Conservation (phyloP, 768 basidiomycete genomes). For the Pisolithus orientalis region DNA sequence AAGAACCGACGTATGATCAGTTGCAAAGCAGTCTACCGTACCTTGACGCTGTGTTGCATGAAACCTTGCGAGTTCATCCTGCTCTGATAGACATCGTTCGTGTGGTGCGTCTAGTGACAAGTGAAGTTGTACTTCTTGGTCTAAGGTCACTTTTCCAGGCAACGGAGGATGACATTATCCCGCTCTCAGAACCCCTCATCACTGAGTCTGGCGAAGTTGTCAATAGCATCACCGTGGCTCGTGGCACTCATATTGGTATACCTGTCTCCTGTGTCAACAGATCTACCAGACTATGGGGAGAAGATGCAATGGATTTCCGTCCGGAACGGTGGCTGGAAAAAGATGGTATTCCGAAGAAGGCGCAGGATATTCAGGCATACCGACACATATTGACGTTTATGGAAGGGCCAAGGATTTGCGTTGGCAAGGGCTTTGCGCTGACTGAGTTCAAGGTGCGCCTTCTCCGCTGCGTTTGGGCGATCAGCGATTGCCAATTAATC, state of each 20-base stretch:
- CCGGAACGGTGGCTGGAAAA: constrained; percentile 58
- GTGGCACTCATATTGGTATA: constrained; percentile 39
- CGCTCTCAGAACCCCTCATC: constrained; percentile 43
- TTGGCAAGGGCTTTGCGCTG: no score
- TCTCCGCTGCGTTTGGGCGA: no score
- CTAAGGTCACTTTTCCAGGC: constrained; percentile 26
- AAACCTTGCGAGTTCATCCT: constrained; percentile 39
- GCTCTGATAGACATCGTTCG: constrained; percentile 21
- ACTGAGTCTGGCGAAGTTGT: constrained; percentile 14
- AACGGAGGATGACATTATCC: constrained; percentile 49
- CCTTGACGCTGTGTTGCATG: constrained; percentile 45
- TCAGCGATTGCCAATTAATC: no score
- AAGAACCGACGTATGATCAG: constrained; percentile 51
- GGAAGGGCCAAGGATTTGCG: no score
- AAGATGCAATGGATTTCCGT: constrained; percentile 49
- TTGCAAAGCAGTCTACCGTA: constrained; percentile 44
- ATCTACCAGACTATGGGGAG: constrained; percentile 53
- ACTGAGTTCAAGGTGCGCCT: no score
- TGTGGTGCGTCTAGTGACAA: constrained; percentile 3
- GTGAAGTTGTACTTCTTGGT: neutral
- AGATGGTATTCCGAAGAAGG: constrained; percentile 8
- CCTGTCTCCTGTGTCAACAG: constrained; percentile 44
- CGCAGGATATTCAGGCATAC: constrained; percentile 41
- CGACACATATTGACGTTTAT: constrained; percentile 23
- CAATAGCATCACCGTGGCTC: constrained; percentile 42